These are phyloP conservation scores for Phytophthora cajani DNA, from an alignment of 352 stramenopile species.

Conservation along the genomic window DNA sequence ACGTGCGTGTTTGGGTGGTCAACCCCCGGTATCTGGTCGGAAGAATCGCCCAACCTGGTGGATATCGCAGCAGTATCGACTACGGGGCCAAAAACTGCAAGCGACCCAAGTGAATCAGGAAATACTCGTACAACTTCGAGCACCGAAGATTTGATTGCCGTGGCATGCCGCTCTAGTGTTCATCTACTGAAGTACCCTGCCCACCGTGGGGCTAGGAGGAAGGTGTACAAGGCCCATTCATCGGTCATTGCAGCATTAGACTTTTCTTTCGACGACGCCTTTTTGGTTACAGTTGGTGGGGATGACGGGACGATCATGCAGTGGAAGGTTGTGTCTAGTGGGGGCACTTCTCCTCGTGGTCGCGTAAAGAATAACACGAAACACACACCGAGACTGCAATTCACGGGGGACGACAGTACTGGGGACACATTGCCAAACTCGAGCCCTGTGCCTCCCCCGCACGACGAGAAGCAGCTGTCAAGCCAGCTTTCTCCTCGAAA, in stretches of 20 bases:
- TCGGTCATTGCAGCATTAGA: constrained; percentile 51
- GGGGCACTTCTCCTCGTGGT: background rate
- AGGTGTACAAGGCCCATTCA: constrained; percentile 56
- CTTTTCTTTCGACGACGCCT: constrained; percentile 58
- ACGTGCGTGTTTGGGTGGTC: constrained; percentile 77
- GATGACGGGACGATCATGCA: constrained; percentile 70
- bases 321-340: constrained; percentile 37
- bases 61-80: constrained; percentile 60
- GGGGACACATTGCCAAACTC: constrained; percentile 20
- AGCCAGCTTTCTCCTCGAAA: constrained; percentile 39
- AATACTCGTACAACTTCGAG: constrained; percentile 1
- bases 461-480: constrained; percentile 20
- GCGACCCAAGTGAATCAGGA: background rate
- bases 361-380: background rate
- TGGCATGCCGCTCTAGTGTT: constrained; percentile 55
- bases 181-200: constrained; percentile 65
- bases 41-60: constrained; percentile 54
- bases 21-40: constrained; percentile 65
- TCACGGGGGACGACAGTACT: constrained; percentile 7
- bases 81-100: constrained; percentile 32
- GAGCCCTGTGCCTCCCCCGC: constrained; percentile 12
- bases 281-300: constrained; percentile 61
- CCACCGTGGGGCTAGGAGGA: constrained; percentile 45
- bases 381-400: background rate
- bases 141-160: constrained; percentile 54